Base-by-base conservation (phyloP, 2,329 filamentous ascomycete genomes). In the Tolypocladium pustulatum region DNA sequence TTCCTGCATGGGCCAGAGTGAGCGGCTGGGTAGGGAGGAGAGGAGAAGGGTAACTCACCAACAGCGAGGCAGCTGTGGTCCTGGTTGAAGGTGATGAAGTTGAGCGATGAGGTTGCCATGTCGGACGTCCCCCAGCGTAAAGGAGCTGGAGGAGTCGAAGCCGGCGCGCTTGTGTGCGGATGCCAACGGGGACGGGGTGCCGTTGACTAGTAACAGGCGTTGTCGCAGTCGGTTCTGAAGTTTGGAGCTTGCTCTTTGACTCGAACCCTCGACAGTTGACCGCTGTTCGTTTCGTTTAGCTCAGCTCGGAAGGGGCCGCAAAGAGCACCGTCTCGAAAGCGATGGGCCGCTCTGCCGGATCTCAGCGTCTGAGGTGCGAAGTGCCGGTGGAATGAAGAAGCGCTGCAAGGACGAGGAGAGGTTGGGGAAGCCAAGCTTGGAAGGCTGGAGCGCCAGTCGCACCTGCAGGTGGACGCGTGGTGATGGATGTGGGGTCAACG, bases 1-100 rank as follows among this genome's bases (percentile, higher is more conserved):
- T 97, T 61, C 91, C 91, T 94, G 62, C 56, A 17, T 38, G 41
- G 49, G 41, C 32, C 36, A 55, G 43, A 43, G 20, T 27, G 20
- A 56, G 41, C 25, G 34, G 20, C 12, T 25, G 37, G 27, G 5
- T 6, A 38, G 8, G n/a, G 27, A 40, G 52, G 22, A 17, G 20
- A 52, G 20, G 55, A 41, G 55, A 37, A n/a, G 25, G 54, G 49
- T 38, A 56, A 60, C 58, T 58, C 62, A 91, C 91, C 93, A 66
- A 99, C 92, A 77, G 93, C 93, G 64, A 99, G 82, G 74, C 93
- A 93, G 81, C 90, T 96, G 78, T 96, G 91, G 79, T 99, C 94
- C 80, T 99, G 94, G 76, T 99, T 99, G 76, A 97, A 99, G 49
- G 93, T 97, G 68, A 99, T 91, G 76, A 96, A 99, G 76, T 99